These are phyloP conservation scores for Cetradonia linearis DNA, from an alignment of 495 filamentous ascomycete genomes.

Conservation along the genomic window DNA sequence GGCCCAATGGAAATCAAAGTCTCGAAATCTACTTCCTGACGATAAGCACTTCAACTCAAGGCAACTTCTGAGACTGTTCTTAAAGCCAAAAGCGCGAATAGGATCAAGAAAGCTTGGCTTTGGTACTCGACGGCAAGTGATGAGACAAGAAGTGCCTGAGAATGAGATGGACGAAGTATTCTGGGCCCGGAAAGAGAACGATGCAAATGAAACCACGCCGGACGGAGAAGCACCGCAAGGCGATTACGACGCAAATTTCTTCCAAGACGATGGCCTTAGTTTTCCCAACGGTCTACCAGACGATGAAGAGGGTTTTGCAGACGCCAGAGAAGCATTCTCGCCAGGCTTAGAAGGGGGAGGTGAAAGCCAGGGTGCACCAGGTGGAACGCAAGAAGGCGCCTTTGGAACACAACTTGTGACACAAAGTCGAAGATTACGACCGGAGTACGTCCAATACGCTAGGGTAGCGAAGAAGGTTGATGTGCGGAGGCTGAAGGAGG, in stretches of 20 bases:
- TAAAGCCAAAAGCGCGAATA: constrained; percentile 84
- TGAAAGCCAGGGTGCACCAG: constrained; percentile 33
- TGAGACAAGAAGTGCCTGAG: constrained; percentile 43
- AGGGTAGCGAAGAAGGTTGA: constrained; percentile 98
- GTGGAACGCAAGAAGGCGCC: constrained; percentile 42
- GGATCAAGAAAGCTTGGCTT: constrained; percentile 40
- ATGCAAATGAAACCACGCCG: constrained; percentile 37
- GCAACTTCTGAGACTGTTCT: constrained; percentile 77
- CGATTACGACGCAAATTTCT: constrained; percentile 95
- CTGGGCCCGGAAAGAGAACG: constrained; percentile 73
- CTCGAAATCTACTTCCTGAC: constrained; percentile 85
- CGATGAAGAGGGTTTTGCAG: constrained; percentile 80
- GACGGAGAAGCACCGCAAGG: constrained; percentile 48
- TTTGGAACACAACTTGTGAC: constrained; percentile 95
- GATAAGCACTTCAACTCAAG: constrained; percentile 97
- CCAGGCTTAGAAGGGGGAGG: constrained; percentile 48
- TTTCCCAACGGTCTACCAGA: constrained; percentile 56
- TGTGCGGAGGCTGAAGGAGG: constrained; percentile 83
- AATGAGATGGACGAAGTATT: constrained; percentile 89
- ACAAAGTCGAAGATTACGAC: constrained; percentile 63
- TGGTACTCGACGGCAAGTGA: background rate
- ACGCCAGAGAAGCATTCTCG: constrained; percentile 82
- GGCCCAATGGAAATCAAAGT: constrained; percentile 89
- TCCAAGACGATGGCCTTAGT: constrained; percentile 88
- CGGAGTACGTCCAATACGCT: constrained; percentile 95